phyloP scores from a whole-genome alignment of 441 rosid species.

The Populus hybrid region DNA sequence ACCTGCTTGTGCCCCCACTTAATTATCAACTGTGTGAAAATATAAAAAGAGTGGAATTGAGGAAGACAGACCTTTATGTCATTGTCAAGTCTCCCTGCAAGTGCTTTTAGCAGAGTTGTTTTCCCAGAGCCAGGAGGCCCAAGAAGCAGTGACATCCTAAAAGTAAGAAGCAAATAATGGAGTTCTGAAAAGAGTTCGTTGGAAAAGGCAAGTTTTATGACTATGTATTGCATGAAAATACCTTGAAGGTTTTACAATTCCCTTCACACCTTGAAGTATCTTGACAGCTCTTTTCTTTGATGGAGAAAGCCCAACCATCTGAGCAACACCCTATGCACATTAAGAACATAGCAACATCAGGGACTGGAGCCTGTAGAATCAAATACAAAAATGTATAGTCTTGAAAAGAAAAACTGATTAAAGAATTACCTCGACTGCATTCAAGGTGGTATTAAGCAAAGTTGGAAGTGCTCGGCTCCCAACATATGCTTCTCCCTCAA shows the following conservation, averaged over 20 bases:
- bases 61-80: conserved; percentile 23
- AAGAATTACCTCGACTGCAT: conserved; percentile 52
- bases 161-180: neutral
- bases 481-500: conserved; percentile 54
- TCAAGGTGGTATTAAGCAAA: conserved; percentile 46
- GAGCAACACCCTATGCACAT: conserved; percentile 42
- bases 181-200: neutral
- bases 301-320: conserved; percentile 50
- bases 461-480: conserved; percentile 70
- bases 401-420: neutral
- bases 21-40: neutral
- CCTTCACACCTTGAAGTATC: conserved; percentile 50
- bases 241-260: conserved; percentile 82
- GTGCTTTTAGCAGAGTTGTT: conserved; percentile 38
- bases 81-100: conserved; percentile 35
- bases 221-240: conserved; percentile 13
- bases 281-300: conserved; percentile 60
- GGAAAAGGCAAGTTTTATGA: neutral
- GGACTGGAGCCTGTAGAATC: neutral
- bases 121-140: conserved; percentile 50
- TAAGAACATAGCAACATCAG: neutral
- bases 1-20: conserved; percentile 1
- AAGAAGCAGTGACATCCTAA: conserved; percentile 62
- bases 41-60: too few species aligned
- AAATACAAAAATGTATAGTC: neutral